Base-by-base conservation (phyloP, 345 rosid species). In the Rhodamnia rubescens region DNA sequence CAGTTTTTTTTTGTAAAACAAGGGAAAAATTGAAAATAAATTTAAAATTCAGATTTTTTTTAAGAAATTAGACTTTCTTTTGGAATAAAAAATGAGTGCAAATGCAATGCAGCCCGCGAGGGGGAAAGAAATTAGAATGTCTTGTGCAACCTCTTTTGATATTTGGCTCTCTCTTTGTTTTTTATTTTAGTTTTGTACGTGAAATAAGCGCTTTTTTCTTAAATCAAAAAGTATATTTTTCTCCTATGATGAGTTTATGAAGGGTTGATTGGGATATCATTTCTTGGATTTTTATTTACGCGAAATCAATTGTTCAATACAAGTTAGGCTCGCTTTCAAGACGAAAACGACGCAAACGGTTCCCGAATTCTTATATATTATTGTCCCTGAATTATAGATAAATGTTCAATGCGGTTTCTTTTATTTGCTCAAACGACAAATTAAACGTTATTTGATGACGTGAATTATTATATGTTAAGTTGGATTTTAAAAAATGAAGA, bases 351-450 rank as follows among this genome's bases (percentile, higher is more conserved):
- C 7, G 2, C 74, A 14, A 27, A 27, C 1, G 24, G 0, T 64
- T 2, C 12, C 2, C 1, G 21, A 64, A 16, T 2, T 64, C 18
- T 16, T 5, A 10, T 8, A 18, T 2, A 16, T 7, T 32, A 8
- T 32, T 1, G 5, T 18, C 21, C 0, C 11, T 8, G 1, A 64
- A 29, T 5, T 15, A 8, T 3, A 29, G 0, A 3, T 4, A 64
- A 36, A 32, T 64, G 2, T 2, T 32, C 0, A 1, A 29, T 8
- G 24, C 0, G 1, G 0, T 64, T 64, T 11, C 9, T 32, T 64
- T 16, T 4, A 1, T 64, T 18, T 64, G 20, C 24, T 32, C 9
- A 32, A 64, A 36, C 5, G 0, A 69, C 20, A 32, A 8, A 18
- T 32, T 1, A 18, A 3, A 18, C 2, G 5, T 69, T 32, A 16